Conservation (phyloP, 495 filamentous ascomycete genomes). For the Aspergillus sparsus region DNA sequence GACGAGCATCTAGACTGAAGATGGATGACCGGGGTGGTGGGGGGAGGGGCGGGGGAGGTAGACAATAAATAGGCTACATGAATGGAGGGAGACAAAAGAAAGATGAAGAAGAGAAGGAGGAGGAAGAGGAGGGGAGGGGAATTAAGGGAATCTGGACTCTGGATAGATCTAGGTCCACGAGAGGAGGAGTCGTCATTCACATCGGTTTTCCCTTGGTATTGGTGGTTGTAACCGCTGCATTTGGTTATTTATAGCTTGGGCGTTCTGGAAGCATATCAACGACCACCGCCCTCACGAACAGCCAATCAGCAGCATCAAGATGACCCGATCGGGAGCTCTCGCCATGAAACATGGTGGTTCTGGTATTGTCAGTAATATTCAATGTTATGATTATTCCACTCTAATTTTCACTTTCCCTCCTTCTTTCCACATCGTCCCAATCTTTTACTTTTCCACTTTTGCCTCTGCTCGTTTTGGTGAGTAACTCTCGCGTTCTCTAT, state of each 20-base stretch:
- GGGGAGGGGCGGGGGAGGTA: background rate
- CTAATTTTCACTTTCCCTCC: background rate
- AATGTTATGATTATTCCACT: slow-evolving; percentile 1
- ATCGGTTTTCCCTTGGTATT: background rate
- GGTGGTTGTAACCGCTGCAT: slow-evolving; percentile 1
- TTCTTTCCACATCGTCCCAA: background rate
- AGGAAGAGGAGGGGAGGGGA: background rate
- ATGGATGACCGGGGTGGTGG: background rate
- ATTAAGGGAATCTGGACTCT: too few relatives aligned
- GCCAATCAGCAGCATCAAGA: slow-evolving; percentile 1
- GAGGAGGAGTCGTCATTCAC: background rate
- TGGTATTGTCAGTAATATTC: background rate
- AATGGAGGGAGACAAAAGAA: background rate
- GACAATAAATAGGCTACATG: background rate
- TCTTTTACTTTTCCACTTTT: background rate
- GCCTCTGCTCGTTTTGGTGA: background rate
- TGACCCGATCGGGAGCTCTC: too few relatives aligned
- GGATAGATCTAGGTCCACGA: background rate
- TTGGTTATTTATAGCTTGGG: background rate
- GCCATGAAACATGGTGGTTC: background rate
- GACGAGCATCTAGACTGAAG: background rate
- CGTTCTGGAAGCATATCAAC: background rate
- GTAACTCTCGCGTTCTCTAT: background rate
- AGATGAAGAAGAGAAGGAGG: background rate
- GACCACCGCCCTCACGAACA: background rate